These are phyloP conservation scores for Pseudogymnoascus sp. DNA, from an alignment of 2,329 filamentous ascomycete genomes.

Conservation along the genomic window DNA sequence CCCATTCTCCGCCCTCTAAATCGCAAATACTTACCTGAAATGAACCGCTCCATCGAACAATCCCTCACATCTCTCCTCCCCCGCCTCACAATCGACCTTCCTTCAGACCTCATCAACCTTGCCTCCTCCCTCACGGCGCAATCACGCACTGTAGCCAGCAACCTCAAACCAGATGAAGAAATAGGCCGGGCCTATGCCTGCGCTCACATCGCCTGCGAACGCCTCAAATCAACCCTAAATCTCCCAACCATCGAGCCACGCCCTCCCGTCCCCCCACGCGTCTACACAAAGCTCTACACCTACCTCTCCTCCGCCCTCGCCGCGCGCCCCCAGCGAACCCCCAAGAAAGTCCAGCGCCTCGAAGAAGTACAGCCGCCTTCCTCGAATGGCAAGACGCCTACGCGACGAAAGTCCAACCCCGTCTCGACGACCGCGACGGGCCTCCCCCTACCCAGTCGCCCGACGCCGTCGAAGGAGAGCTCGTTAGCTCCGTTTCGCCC, in stretches of 20 bases:
- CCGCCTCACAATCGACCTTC: slow-evolving; percentile 58
- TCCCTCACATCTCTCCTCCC: slow-evolving; percentile 67
- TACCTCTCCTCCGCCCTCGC: slow-evolving; percentile 70
- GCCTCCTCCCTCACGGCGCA: slow-evolving; percentile 69
- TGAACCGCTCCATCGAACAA: slow-evolving; percentile 69
- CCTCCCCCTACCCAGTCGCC: slow-evolving; percentile 18
- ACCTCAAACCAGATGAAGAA: slow-evolving; percentile 77
- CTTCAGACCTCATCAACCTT: slow-evolving; percentile 60
- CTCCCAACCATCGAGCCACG: slow-evolving; percentile 67
- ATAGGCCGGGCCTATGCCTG: slow-evolving; percentile 78
- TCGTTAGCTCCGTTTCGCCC: slow-evolving; percentile 32
- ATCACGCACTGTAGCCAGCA: slow-evolving; percentile 67
- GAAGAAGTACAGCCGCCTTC: background rate
- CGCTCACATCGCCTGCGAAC: slow-evolving; percentile 81
- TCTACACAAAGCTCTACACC: slow-evolving; percentile 76
- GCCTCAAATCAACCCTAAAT: slow-evolving; percentile 66
- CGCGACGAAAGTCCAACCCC: slow-evolving; percentile 20
- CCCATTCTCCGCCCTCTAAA: background rate
- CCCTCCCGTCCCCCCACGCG: slow-evolving; percentile 67
- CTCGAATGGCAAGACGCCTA: background rate
- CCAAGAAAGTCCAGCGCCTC: slow-evolving; percentile 16
- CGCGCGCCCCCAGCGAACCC: slow-evolving; percentile 25
- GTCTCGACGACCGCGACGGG: background rate
- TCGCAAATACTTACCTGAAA: slow-evolving; percentile 27
- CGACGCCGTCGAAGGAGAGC: slow-evolving; percentile 39